These are phyloP conservation scores for Styphnolobium japonicum DNA, from an alignment of 306 rosid genomes.

Conservation along the genomic window DNA sequence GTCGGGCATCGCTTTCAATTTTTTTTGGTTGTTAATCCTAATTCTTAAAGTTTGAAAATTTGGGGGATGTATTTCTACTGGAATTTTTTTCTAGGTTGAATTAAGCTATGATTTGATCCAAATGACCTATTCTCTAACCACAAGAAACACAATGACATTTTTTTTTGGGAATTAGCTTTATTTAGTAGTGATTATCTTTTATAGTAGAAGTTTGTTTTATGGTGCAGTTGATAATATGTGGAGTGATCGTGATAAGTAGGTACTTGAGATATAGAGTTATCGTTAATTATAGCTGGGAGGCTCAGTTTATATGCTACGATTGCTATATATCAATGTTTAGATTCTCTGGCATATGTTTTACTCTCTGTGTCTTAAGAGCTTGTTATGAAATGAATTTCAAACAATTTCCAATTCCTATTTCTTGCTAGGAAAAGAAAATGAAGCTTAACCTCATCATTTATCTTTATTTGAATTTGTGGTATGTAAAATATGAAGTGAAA, in stretches of 20 bases:
- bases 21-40: background rate
- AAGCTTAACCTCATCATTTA: background rate
- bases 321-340: background rate
- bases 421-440: background rate
- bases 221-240: background rate
- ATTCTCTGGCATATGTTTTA: background rate
- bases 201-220: too few relatives aligned
- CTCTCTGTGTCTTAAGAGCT: background rate
- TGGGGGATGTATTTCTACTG: too few relatives aligned
- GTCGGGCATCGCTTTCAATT: background rate
- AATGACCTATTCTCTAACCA: too few relatives aligned
- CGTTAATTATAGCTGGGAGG: background rate
- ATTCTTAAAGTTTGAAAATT: background rate
- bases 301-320: background rate
- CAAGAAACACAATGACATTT: background rate
- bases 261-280: background rate
- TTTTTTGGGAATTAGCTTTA: background rate
- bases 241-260: conserved; percentile 3
- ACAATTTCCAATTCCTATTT: background rate
- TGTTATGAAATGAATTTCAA: conserved; percentile 9
- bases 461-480: background rate
- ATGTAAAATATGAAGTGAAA: background rate
- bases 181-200: too few relatives aligned
- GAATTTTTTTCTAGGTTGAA: too few relatives aligned
- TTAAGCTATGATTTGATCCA: too few relatives aligned